Evolutionary conservation across 2,329 filamentous ascomycete genomes (phyloP).

Genomic region (Neopestalotiopsis sp.): DNA sequence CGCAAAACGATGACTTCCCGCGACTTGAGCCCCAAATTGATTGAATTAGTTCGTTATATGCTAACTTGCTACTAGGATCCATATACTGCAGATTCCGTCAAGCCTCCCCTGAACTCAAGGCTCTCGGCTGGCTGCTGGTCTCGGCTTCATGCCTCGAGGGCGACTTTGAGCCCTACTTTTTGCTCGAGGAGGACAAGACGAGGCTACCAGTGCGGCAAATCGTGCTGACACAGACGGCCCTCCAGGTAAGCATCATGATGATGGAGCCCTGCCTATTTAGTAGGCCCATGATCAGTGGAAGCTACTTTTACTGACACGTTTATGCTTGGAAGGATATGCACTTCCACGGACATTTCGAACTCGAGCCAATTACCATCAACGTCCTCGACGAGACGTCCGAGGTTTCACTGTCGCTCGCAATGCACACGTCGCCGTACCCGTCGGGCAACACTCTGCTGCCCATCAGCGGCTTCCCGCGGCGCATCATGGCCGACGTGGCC

Average conservation of each 20-base stretch:
- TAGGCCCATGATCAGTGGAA: not conserved
- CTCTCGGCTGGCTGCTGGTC: constrained; percentile 36
- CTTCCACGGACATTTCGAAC: constrained; percentile 34
- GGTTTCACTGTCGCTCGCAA: constrained; percentile 32
- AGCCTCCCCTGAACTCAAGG: constrained; percentile 33
- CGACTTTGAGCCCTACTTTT: constrained; percentile 38
- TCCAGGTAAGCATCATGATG: constrained; percentile 22
- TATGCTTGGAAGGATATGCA: constrained; percentile 29
- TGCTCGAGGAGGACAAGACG: constrained; percentile 30
- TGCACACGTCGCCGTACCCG: constrained; percentile 28
- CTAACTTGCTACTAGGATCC: constrained; percentile 25
- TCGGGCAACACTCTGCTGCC: constrained; percentile 32
- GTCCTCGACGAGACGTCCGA: constrained; percentile 29
- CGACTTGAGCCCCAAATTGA: not conserved
- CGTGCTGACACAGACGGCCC: constrained; percentile 29
- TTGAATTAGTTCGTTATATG: not conserved
- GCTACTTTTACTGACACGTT: not conserved
- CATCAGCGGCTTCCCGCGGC: constrained; percentile 37
- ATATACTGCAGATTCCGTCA: constrained; percentile 35
- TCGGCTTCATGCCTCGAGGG: constrained; percentile 33
- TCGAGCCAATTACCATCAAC: constrained; percentile 31
- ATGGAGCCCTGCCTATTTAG: constrained; percentile 7
- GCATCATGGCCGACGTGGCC: constrained; percentile 31
- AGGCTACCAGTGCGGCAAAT: constrained; percentile 30
- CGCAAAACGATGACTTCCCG: not conserved